A percentile compares a stretch with the other conserved stretches of the same genome.
Conservation (phyloP, 2,329 filamentous ascomycete species). For the Domatiomyces globalis region DNA sequence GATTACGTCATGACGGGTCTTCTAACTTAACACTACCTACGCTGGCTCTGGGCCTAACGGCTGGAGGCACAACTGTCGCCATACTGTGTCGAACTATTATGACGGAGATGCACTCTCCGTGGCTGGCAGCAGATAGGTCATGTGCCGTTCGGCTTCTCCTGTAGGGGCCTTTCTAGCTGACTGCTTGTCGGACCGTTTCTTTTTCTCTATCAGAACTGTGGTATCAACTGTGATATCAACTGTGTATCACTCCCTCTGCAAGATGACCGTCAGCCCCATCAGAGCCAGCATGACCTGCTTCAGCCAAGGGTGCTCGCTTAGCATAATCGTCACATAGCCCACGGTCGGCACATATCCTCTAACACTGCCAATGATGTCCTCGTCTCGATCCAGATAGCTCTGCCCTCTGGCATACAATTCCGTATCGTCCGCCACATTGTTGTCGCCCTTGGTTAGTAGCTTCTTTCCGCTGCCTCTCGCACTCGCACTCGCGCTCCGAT, state of each 20-base stretch:
- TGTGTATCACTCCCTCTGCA: conserved; percentile 63
- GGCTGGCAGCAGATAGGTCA: too few relatives aligned
- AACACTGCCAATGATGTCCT: conserved; percentile 88
- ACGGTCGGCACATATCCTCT: conserved; percentile 86
- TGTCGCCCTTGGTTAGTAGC: conserved; percentile 93
- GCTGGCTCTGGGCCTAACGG: too few relatives aligned
- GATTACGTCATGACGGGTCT: too few relatives aligned
- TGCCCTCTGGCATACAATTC: conserved; percentile 78
- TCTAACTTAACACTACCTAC: too few relatives aligned
- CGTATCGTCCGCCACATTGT: conserved; percentile 86
- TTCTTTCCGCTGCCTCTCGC: conserved; percentile 26
- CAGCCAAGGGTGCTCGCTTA: conserved; percentile 91
- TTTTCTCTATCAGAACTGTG: too few relatives aligned
- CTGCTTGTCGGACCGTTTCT: too few relatives aligned
- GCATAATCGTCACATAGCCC: conserved; percentile 89
- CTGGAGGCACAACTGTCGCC: too few relatives aligned
- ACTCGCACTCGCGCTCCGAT: too few relatives aligned
- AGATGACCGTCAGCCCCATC: conserved; percentile 85
- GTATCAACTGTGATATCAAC: not conserved
- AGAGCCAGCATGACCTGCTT: conserved; percentile 90
- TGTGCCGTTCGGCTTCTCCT: too few relatives aligned
- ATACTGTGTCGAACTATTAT: too few relatives aligned
- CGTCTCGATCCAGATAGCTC: conserved; percentile 63
- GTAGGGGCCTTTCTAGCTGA: too few relatives aligned
- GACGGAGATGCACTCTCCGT: too few relatives aligned